Evolutionary conservation across 495 filamentous ascomycete genomes (phyloP), one percentile per base, ranked within the genome.

Genomic region (Lasiosphaeriaceae sp.): DNA sequence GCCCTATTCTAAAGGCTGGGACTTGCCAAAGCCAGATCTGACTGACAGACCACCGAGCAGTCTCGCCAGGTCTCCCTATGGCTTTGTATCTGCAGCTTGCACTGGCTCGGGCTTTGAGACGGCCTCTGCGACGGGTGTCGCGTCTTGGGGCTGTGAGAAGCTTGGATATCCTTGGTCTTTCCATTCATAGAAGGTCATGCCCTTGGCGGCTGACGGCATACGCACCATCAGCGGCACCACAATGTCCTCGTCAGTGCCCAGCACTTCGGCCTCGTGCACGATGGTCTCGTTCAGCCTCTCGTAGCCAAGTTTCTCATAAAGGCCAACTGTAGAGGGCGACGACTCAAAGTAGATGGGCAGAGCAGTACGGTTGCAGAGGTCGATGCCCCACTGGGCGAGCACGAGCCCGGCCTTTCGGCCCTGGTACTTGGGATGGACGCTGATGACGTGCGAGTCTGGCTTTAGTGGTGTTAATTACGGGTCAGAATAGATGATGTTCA

Each of bases 321-420:
- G 55, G 16, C 58, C 52, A 7, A 67, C 53, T 1, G 54, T 57
- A 2, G 63, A 57, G 9, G 63, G 66, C 17, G 68, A 71, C 21
- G 68, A 52, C 59, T 71, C 68, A 37, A 68, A 71, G 52, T 71
- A 71, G 9, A 69, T 34, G 55, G 77, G 75, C 11, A 80, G 55
- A 1, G 60, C 56, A 23, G 71, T 64, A 19, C 67, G 61, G 46
- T 80, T 74, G 6, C 72, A 73, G 6, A 70, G 61, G 0, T 65
- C 61, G 24, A 78, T 58, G 17, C 76, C 79, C 74, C 72, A 80
- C 50, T 69, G 60, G 6, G 75, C 63, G 0, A 82, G 51, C 21
- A 61, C 68, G 0, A 67, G 62, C 1, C 71, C 79, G 0, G 74
- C 62, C n/a, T 74, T 71, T 1, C 60, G 64, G 7, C 77, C 74